Evolutionary conservation across 331 rosid genomes (phyloP), one percentile per base, ranked within the genome.

Genomic region (Cydonia oblonga): DNA sequence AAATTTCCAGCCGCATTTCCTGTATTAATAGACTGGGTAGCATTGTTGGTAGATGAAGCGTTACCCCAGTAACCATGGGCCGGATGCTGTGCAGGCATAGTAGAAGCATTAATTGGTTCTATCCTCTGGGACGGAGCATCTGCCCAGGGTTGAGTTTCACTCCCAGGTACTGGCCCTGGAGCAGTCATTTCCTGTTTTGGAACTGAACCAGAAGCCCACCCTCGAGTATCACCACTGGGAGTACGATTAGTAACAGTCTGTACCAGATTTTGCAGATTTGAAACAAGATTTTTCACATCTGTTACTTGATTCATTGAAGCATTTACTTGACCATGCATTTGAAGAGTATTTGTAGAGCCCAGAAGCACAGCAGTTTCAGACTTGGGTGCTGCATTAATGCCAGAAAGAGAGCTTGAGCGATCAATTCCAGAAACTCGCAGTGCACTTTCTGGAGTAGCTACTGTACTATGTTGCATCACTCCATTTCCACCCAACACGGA

Each of bases 41-140:
- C 60, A 77, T 72, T 83, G 64, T 86, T 92, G 72, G 81, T 71
- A 73, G 90, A 74, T 6, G 89, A 70, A 76, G 85, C 79, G 57
- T 91, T 85, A 22, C 71, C 80, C 96, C 93, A 90, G 49, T 78
- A 87, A 66, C 90, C 84, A 25, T 82, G 95, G 62, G 88, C 53
- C 19, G 81, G 78, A 22, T 81, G 85, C 68, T 85, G 97, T 64
- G 75, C 85, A 71, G 89, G 90, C 76, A 79, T 70, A 54, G 76
- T 73, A 68, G 80, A 54, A 73, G 83, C 74, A 79, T 83, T 80
- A 76, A 70, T 89, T 58, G 86, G 80, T 78, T 91, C 96, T 33
- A 81, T 67, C 68, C 80, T 84, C 60, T 76, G 89, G 49, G 92
- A 66, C 12, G 78, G 80, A 64, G 82, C 75, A 68, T 73, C 83